Conservation (phyloP, 1,284 basidiomycete genomes). For the Cystobasidium sp. region DNA sequence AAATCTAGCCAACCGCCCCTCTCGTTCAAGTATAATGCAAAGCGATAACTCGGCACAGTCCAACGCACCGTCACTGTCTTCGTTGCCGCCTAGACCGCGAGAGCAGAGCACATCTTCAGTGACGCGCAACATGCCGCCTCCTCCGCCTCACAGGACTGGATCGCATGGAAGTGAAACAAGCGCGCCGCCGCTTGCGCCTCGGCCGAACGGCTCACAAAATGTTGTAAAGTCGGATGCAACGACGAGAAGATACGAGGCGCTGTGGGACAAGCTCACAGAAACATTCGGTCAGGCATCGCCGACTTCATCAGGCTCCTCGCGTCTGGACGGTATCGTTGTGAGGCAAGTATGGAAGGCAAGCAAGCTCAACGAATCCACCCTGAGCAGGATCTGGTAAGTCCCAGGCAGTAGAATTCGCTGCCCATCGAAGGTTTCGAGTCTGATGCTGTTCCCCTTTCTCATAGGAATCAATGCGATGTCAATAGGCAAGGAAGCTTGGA, state of each 20-base stretch:
- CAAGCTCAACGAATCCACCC: constrained; percentile 17
- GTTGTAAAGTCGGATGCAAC: background rate
- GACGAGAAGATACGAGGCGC: constrained; percentile 10
- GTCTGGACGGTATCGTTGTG: constrained; percentile 16
- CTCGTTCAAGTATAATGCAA: background rate
- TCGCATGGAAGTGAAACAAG: background rate
- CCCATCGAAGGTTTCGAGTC: background rate
- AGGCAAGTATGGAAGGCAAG: constrained; percentile 26
- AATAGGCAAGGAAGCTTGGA: constrained; percentile 24
- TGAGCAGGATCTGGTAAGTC: constrained; percentile 31
- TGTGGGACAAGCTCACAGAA: constrained; percentile 11
- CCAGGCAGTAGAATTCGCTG: background rate
- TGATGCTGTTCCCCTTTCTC: background rate
- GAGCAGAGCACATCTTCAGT: background rate
- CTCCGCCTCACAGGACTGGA: background rate
- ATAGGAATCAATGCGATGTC: constrained; percentile 35
- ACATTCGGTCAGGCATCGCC: constrained; percentile 3
- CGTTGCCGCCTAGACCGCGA: constrained; percentile 11
- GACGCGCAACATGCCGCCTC: constrained; percentile 8
- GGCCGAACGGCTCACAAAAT: background rate
- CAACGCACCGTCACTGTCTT: background rate
- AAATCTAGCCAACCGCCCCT: background rate
- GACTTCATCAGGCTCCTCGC: background rate
- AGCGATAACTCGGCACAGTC: background rate
- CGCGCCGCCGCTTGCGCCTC: background rate